These are phyloP conservation scores for Geotrichum reessii DNA, from an alignment of 1,139 yeast species.

Conservation along the genomic window DNA sequence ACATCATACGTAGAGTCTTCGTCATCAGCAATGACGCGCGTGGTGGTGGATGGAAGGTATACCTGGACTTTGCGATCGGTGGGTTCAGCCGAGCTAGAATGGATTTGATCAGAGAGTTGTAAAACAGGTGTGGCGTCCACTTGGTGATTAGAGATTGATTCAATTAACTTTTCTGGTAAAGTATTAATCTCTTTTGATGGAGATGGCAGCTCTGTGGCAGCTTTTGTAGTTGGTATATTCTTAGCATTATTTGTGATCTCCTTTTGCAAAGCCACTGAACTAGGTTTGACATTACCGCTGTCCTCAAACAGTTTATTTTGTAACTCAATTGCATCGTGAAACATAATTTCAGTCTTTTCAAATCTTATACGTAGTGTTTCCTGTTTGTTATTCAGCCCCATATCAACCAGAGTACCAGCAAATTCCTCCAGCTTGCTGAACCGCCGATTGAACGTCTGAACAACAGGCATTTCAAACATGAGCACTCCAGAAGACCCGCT, in stretches of 20 bases:
- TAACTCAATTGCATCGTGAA: constrained; percentile 24
- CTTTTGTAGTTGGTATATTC: background rate
- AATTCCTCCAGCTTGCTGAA: constrained; percentile 24
- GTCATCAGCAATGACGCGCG: constrained; percentile 23
- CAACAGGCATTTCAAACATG: constrained; percentile 28
- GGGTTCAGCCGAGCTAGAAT: background rate
- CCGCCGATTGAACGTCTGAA: constrained; percentile 26
- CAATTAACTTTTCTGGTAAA: background rate
- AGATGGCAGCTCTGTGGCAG: background rate
- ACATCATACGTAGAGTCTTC: constrained; percentile 19
- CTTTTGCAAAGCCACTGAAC: background rate
- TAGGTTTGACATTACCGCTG: background rate
- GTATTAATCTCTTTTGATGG: background rate
- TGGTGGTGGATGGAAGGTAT: constrained; percentile 22
- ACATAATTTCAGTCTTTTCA: constrained; percentile 22
- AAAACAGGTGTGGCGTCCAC: background rate
- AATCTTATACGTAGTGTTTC: constrained; percentile 28
- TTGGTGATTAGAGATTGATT: background rate
- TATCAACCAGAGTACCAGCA: constrained; percentile 22
- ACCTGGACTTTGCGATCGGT: constrained; percentile 22
- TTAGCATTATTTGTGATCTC: background rate
- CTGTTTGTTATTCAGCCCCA: constrained; percentile 29
- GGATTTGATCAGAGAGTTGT: background rate
- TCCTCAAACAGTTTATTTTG: constrained; percentile 19
- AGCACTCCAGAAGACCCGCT: constrained; percentile 19